These are phyloP conservation scores for Exophiala alcalophila DNA, from an alignment of 2,329 filamentous ascomycete genomes.

Conservation along the genomic window DNA sequence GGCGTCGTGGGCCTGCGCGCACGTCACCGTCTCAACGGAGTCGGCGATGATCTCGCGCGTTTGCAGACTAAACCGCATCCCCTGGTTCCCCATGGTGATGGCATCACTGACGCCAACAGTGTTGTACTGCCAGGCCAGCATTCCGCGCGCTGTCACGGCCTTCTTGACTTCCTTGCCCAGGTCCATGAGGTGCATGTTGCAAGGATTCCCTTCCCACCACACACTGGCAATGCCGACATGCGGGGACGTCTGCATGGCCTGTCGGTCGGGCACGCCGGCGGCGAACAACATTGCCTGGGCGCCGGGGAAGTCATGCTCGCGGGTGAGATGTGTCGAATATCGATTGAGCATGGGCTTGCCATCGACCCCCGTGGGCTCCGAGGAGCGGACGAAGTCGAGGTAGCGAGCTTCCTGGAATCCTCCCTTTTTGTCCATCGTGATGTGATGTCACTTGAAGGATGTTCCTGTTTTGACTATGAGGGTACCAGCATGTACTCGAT, in stretches of 20 bases:
- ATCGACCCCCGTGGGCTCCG: slow-evolving; percentile 51
- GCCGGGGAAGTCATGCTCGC: slow-evolving; percentile 83
- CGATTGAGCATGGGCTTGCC: slow-evolving; percentile 71
- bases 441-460: not conserved
- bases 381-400: slow-evolving; percentile 56
- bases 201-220: slow-evolving; percentile 98
- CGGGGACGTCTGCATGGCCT: slow-evolving; percentile 84
- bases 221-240: slow-evolving; percentile 89
- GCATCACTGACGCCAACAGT: slow-evolving; percentile 86
- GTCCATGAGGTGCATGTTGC: slow-evolving; percentile 77
- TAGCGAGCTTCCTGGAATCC: slow-evolving; percentile 43
- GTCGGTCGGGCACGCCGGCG: slow-evolving; percentile 76
- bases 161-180: slow-evolving; percentile 85
- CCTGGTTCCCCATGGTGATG: slow-evolving; percentile 84
- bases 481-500: too few species aligned
- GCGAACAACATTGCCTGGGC: slow-evolving; percentile 97
- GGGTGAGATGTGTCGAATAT: slow-evolving; percentile 79
- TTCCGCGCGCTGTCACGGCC: slow-evolving; percentile 73
- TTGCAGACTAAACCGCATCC: slow-evolving; percentile 91
- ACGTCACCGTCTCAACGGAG: slow-evolving; percentile 89
- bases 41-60: slow-evolving; percentile 90
- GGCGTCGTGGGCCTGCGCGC: slow-evolving; percentile 87
- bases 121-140: slow-evolving; percentile 94
- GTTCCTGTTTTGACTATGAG: too few species aligned
- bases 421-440: slow-evolving; percentile 14